A percentile compares a stretch with the other conserved stretches of the same genome.
phyloP scores from a whole-genome alignment of 768 basidiomycete genomes.

The Rossbeevera mucosa region DNA sequence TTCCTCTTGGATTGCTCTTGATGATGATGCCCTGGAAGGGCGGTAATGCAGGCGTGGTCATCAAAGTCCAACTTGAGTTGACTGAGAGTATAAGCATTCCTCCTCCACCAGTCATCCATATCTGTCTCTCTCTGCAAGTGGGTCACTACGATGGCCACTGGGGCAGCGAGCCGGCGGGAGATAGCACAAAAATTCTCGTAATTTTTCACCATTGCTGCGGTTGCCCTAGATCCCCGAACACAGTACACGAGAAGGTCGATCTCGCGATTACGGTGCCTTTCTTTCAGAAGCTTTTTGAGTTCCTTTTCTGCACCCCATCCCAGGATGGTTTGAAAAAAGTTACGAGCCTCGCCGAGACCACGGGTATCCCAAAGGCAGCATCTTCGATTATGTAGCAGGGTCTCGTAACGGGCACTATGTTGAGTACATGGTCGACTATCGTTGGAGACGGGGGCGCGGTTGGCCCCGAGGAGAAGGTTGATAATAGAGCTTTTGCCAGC shows the following conservation, averaged over 20 bases:
- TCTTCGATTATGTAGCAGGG: not conserved
- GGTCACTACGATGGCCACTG: constrained; percentile 36
- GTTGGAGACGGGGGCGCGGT: constrained; percentile 5
- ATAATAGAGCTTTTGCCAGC: constrained; percentile 27
- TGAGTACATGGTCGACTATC: constrained; percentile 17
- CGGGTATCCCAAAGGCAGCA: constrained; percentile 35
- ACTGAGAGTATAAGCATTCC: constrained; percentile 26
- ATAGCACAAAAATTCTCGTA: constrained; percentile 33
- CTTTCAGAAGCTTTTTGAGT: constrained; percentile 18
- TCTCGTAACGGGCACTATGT: not conserved
- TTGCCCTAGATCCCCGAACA: constrained; percentile 34
- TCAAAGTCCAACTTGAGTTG: constrained; percentile 29
- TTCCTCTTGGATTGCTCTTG: constrained; percentile 11
- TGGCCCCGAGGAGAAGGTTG: constrained; percentile 18
- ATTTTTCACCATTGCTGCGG: constrained; percentile 24
- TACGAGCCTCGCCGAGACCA: constrained; percentile 32
- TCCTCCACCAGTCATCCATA: constrained; percentile 32
- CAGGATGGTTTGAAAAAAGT: constrained; percentile 8
- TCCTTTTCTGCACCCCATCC: constrained; percentile 9
- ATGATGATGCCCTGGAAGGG: constrained; percentile 9
- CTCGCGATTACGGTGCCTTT: constrained; percentile 21
- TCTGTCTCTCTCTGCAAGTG: constrained; percentile 23
- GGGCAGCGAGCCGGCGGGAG: constrained; percentile 34
- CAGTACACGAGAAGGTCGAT: constrained; percentile 39
- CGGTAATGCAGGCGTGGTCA: constrained; percentile 39